Evolutionary conservation across 2,329 filamentous ascomycete genomes (phyloP), one percentile per base, ranked within the genome.

Genomic region (Coleophoma crateriformis): DNA sequence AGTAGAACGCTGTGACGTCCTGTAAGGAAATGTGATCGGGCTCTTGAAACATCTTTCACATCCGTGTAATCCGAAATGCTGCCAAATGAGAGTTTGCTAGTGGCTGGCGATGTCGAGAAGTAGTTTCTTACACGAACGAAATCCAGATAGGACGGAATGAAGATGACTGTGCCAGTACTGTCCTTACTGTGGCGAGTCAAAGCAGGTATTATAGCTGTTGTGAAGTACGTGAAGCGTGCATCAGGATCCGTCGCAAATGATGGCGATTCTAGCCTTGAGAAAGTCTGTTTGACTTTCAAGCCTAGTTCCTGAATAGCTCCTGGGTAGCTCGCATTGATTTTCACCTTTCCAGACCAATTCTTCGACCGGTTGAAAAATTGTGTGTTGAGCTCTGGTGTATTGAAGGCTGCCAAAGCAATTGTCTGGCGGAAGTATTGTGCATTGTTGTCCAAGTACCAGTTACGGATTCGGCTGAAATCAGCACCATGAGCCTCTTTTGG

Each of bases 101-200:
- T 76, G n/a, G 73, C 69, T 10, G 73, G 60, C 14, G 84, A 84
- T 32, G 84, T 90, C 47, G 90, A 84, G 61, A 99, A 91, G 70
- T 91, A 88, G 71, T 97, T 99, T 48, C 94, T 84, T 51, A 99
- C 78, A 39, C 91, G 87, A 40, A 96, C 87, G 66, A 97, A 97
- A 71, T 99, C 94, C 52, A 96, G 84, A 69, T 96, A 97, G 0
- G 87, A 90, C 0, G 94, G 90, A 45, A 97, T 84, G 71, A 95
- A 96, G 62, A 99, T 76, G 14, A 99, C 74, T 0, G 88, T 88
- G 33, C 94, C 91, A 1, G 75, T 71, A 1, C 76, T 73, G 50
- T 83, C 80, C 52, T 81, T 82, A n/a, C 78, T 74, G 33, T 85
- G 79, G 60, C 87, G 87, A 47, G 81, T 76, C 14, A 96, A 77